A percentile compares a stretch with the other conserved stretches of the same genome.
phyloP scores from a whole-genome alignment of 1,139 yeast species.

The Pichia sp. region DNA sequence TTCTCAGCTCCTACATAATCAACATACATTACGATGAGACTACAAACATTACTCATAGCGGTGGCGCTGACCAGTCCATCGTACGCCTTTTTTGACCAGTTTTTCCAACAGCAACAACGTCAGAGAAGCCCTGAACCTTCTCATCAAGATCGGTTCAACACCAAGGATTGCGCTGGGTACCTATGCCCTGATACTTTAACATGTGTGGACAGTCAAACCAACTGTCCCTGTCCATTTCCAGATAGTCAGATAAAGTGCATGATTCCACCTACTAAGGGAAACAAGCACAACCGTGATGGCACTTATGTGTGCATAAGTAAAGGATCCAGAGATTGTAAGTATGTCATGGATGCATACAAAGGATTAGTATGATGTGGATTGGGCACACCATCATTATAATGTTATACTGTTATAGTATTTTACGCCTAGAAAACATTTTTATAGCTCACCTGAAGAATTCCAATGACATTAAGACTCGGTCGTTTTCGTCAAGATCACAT shows the following conservation, averaged over 20 bases:
- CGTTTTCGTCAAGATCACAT: slow-evolving; percentile 37
- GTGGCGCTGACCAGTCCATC: too few relatives aligned
- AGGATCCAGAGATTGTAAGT: slow-evolving; percentile 63
- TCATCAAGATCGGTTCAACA: slow-evolving; percentile 18
- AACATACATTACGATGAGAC: too few relatives aligned
- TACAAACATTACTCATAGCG: too few relatives aligned
- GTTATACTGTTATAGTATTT: too few relatives aligned
- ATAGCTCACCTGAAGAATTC: too few relatives aligned
- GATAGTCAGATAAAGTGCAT: slow-evolving; percentile 76
- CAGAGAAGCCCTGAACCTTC: slow-evolving; percentile 29
- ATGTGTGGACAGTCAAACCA: slow-evolving; percentile 62
- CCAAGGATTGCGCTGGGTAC: slow-evolving; percentile 52
- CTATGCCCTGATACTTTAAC: slow-evolving; percentile 75
- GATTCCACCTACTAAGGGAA: slow-evolving; percentile 37
- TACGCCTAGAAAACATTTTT: too few relatives aligned
- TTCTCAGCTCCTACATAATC: too few relatives aligned
- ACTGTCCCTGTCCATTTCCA: slow-evolving; percentile 90
- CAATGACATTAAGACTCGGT: too few relatives aligned
- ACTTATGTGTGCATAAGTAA: slow-evolving; percentile 67
- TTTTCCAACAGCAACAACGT: slow-evolving; percentile 27
- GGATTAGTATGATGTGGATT: slow-evolving; percentile 29
- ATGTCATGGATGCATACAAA: slow-evolving; percentile 50
- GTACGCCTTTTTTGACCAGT: slow-evolving; percentile 15
- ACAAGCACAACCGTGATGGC: slow-evolving; percentile 36
- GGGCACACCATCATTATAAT: too few relatives aligned